Evolutionary conservation across 148 eudicot species (phyloP).

Genomic region (Nyssa sinensis): DNA sequence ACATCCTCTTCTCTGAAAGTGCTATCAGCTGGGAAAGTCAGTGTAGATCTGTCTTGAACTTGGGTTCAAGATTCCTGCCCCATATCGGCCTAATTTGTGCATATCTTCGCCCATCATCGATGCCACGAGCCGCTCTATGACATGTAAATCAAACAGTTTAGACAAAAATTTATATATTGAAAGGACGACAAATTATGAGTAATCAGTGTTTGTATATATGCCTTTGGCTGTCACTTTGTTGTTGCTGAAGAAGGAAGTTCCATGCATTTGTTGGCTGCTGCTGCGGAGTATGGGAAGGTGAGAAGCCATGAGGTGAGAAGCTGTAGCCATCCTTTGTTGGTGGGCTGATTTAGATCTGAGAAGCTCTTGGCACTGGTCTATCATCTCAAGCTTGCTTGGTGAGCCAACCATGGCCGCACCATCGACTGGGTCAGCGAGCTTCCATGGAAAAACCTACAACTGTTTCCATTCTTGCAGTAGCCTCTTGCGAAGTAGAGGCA

Average conservation of each 20-base stretch:
- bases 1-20: slow-evolving; percentile 93
- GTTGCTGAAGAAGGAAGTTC: slow-evolving; percentile 64
- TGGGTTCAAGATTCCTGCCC: slow-evolving; percentile 48
- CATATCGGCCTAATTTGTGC: slow-evolving; percentile 52
- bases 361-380: slow-evolving; percentile 77
- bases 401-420: slow-evolving; percentile 44
- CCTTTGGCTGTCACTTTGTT: slow-evolving; percentile 71
- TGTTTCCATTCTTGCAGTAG: slow-evolving; percentile 82
- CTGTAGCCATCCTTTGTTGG: slow-evolving; percentile 56
- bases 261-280: slow-evolving; percentile 37
- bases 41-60: slow-evolving; percentile 93
- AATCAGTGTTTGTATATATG: not conserved
- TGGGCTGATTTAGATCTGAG: slow-evolving; percentile 73
- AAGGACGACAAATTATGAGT: no score
- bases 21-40: slow-evolving; percentile 93
- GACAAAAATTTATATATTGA: not conserved
- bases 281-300: slow-evolving; percentile 40
- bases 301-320: slow-evolving; percentile 51
- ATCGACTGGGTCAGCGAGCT: slow-evolving; percentile 21
- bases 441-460: slow-evolving; percentile 73
- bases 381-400: slow-evolving; percentile 52
- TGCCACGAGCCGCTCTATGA: slow-evolving; percentile 45
- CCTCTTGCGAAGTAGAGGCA: slow-evolving; percentile 85
- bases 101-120: slow-evolving; percentile 74
- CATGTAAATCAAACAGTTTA: slow-evolving; percentile 6